Conservation (phyloP, 2,329 filamentous ascomycete species). For the Ploettnerulaceae sp. region DNA sequence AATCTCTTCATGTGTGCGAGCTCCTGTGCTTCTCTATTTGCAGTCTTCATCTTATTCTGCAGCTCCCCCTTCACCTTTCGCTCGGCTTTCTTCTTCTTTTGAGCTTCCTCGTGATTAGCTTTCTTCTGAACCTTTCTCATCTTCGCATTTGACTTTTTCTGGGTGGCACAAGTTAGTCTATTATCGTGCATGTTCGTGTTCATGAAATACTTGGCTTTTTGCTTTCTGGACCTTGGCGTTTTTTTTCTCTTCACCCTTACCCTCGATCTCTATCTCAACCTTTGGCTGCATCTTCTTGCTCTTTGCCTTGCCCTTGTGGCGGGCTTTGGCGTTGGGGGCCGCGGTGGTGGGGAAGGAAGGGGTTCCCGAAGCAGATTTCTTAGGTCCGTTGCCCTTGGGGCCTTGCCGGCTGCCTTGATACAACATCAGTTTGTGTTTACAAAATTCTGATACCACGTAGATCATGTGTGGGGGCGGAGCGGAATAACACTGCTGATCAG, state of each 20-base stretch:
- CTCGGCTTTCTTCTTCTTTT: constrained; percentile 1
- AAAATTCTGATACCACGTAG: too few relatives aligned
- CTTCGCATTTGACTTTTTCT: neutral
- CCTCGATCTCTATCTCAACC: neutral
- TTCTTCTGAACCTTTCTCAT: neutral
- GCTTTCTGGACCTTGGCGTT: neutral
- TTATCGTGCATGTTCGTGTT: neutral
- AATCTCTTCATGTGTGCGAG: neutral
- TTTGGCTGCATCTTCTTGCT: neutral
- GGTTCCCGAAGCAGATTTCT: neutral
- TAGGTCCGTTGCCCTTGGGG: neutral
- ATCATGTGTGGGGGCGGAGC: too few relatives aligned
- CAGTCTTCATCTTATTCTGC: neutral
- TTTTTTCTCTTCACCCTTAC: neutral
- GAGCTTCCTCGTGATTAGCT: neutral
- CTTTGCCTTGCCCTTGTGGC: constrained; percentile 4
- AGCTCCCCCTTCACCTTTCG: neutral
- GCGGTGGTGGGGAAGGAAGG: neutral
- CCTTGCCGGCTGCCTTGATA: neutral
- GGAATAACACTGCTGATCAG: too few relatives aligned
- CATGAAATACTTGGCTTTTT: neutral
- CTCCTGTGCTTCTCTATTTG: neutral
- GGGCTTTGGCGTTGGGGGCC: neutral
- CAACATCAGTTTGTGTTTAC: neutral
- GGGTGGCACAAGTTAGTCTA: neutral